Percentiles rank a stretch among this genome's conserved stretches.
phyloP scores from a whole-genome alignment of 2,329 filamentous ascomycete genomes.

The Colletotrichum salicis region DNA sequence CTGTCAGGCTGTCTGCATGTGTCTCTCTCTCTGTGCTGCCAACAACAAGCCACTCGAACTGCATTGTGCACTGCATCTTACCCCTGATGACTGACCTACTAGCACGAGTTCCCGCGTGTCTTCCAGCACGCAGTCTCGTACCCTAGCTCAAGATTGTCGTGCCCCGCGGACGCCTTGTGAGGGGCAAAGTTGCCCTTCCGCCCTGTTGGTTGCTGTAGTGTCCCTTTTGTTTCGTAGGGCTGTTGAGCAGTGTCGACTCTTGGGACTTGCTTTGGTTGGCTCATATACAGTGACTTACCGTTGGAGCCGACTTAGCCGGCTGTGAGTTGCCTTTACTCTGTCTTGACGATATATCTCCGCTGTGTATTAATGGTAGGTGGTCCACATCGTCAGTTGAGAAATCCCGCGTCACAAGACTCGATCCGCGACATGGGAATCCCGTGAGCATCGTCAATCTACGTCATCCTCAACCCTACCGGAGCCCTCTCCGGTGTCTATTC shows the following conservation, averaged over 20 bases:
- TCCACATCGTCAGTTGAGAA: background rate
- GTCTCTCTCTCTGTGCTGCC: background rate
- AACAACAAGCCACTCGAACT: background rate
- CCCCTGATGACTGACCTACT: background rate
- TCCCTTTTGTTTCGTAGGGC: background rate
- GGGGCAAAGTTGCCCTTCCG: background rate
- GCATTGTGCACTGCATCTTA: background rate
- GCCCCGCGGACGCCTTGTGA: constrained; percentile 9
- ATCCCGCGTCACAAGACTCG: background rate
- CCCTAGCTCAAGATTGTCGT: background rate
- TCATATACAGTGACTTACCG: background rate
- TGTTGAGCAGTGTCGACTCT: background rate
- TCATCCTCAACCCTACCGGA: constrained; percentile 12
- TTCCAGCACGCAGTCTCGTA: background rate
- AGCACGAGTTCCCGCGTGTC: background rate
- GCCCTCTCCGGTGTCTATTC: constrained; percentile 10
- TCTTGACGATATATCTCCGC: background rate
- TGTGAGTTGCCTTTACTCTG: background rate
- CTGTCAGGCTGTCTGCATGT: background rate
- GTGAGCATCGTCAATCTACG: background rate
- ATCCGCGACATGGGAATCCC: background rate
- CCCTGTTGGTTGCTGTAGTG: background rate
- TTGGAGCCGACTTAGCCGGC: background rate
- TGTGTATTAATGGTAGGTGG: background rate
- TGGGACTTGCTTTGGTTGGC: background rate